phyloP scores from a whole-genome alignment of 2,329 filamentous ascomycete genomes.

The Incumbomyces lentus region DNA sequence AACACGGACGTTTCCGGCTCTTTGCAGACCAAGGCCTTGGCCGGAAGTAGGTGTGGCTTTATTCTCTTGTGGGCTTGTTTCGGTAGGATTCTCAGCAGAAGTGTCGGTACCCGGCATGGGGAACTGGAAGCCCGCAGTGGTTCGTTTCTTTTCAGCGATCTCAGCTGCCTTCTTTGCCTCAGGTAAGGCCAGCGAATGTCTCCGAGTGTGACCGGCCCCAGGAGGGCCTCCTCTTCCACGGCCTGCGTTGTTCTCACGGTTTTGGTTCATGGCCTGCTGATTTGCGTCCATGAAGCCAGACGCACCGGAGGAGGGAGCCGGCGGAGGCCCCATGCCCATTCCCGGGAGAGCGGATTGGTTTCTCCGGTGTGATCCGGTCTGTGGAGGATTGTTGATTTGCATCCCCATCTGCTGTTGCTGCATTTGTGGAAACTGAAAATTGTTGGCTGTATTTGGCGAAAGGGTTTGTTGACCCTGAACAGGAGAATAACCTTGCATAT shows the following conservation, averaged over 20 bases:
- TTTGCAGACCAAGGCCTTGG: conserved; percentile 55
- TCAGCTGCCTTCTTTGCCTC: conserved; percentile 98
- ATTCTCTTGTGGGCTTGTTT: conserved; percentile 34
- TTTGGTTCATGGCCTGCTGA: conserved; percentile 53
- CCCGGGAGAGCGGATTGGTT: conserved; percentile 95
- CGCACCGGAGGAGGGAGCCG: conserved; percentile 79
- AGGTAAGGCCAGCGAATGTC: conserved; percentile 86
- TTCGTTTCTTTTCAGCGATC: conserved; percentile 90
- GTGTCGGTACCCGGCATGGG: conserved; percentile 62
- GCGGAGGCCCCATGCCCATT: conserved; percentile 86
- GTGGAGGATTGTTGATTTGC: conserved; percentile 63
- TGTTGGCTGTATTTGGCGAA: conserved; percentile 56
- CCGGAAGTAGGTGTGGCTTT: conserved; percentile 43
- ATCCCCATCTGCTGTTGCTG: conserved; percentile 48
- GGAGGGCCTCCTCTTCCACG: conserved; percentile 65
- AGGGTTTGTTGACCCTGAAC: conserved; percentile 65
- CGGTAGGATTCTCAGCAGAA: conserved; percentile 37
- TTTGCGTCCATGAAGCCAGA: conserved; percentile 80
- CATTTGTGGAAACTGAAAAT: conserved; percentile 83
- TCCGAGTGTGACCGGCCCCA: conserved; percentile 71
- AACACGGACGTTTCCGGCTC: conserved; percentile 78
- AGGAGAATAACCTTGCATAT: conserved; percentile 62
- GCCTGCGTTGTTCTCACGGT: conserved; percentile 60
- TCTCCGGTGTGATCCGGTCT: conserved; percentile 80
- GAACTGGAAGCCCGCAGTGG: conserved; percentile 89